Base-by-base conservation (phyloP, 1,284 basidiomycete genomes). In the Cutaneotrichosporon mucoides region DNA sequence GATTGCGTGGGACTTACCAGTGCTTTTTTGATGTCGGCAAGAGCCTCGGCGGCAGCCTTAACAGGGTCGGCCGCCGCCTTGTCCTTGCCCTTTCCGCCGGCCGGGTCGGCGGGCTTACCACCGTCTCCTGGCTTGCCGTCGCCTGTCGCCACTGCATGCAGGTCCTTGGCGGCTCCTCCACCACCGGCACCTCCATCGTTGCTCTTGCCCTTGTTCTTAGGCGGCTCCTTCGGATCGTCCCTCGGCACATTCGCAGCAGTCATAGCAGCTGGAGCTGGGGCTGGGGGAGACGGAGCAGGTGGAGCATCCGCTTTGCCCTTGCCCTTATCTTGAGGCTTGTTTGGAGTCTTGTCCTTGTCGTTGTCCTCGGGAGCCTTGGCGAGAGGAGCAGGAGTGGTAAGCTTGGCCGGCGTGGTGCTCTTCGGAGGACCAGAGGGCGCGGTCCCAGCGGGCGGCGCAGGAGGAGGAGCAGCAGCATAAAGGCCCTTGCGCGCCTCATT, bases 1-100 rank as follows among this genome's bases (percentile, higher is more conserved):
- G 6, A 11, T 4, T 11, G 6, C 5, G 24, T 24, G 24, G 24
- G 24, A 42, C 53, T 40, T 35, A 73, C 71, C 15, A 76, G 61
- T 7, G 67, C 64, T 51, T 68, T 68, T 44, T 68, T 68, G 16
- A 76, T 48, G 44, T 73, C 70, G 5, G 68, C 64, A 13, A 78
- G 60, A 9, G 71, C 71, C 33, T 71, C 72, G 8, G 68, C 56
- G 34, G 73, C 70, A 49, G 70, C 66, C 47, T 64, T 61, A 52
- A 76, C 73, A 11, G 73, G 56, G 9, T 76, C 72, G 2, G 69
- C 68, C 10, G 72, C n/a, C 61, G 71, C 34, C 44, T 44, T 12
- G 44, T 48, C 45, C 53, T 55, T 57, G 53, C 37, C 51, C 46
- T 49, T 53, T 7, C 48, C 55, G n/a, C 15, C 41, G 42, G 42